Conservation (phyloP, 257 asterid genomes). For the Lavandula angustifolia region DNA sequence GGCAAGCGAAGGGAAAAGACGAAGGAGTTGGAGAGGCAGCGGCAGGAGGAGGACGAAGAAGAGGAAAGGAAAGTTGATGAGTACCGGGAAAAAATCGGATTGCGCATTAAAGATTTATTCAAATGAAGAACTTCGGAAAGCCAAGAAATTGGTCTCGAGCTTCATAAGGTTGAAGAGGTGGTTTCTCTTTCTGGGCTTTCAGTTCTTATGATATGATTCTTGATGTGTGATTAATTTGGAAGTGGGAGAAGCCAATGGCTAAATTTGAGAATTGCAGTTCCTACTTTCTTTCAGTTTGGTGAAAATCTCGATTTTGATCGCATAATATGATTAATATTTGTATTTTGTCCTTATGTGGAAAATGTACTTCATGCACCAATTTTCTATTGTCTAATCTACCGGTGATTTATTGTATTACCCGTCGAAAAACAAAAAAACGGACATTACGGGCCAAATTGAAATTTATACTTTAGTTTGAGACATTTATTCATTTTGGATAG, state of each 20-base stretch:
- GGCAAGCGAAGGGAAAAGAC: slow-evolving; percentile 97
- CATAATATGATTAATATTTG: too few species aligned
- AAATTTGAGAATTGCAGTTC: neutral
- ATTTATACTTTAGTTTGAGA: too few species aligned
- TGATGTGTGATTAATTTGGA: neutral
- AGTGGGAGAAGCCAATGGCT: neutral
- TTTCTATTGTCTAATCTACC: too few species aligned
- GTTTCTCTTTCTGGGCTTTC: slow-evolving; percentile 18
- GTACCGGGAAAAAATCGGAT: slow-evolving; percentile 74
- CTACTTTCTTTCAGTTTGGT: too few species aligned
- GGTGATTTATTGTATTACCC: too few species aligned
- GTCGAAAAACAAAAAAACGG: too few species aligned
- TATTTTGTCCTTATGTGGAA: too few species aligned
- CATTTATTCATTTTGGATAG: neutral
- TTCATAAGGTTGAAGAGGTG: slow-evolving; percentile 94
- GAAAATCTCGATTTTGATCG: too few species aligned
- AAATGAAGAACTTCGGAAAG: slow-evolving; percentile 64
- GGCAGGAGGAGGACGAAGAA: slow-evolving; percentile 75
- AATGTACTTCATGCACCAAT: too few species aligned
- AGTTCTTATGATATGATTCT: neutral
- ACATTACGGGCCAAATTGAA: too few species aligned
- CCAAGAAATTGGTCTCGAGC: slow-evolving; percentile 84
- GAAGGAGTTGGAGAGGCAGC: slow-evolving; percentile 64
- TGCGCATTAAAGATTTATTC: slow-evolving; percentile 67
- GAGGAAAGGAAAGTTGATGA: slow-evolving; percentile 83